Conservation (phyloP, 2,329 filamentous ascomycete species). For the Apiospora aurea region DNA sequence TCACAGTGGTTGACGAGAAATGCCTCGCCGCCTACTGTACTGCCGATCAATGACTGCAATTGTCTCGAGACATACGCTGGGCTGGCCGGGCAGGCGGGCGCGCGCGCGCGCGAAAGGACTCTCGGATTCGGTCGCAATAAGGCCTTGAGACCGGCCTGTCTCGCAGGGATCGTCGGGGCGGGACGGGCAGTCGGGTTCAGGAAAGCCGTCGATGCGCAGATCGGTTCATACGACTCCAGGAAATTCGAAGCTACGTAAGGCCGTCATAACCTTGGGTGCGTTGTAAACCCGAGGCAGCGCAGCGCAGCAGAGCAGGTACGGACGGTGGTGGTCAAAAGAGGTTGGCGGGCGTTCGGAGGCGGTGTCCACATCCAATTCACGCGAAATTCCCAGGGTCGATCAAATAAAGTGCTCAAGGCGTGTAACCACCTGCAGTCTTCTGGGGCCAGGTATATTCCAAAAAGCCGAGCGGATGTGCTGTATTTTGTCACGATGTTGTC, state of each 20-base stretch:
- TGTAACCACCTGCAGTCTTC: neutral
- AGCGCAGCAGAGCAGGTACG: conserved; percentile 15
- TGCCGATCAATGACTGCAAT: neutral
- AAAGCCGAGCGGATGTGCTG: neutral
- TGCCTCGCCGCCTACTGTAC: conserved; percentile 21
- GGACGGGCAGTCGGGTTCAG: conserved; percentile 8
- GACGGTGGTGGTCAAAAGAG: conserved; percentile 11
- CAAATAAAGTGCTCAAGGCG: conserved; percentile 13
- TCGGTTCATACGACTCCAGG: conserved; percentile 15
- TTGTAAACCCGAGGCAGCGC: neutral
- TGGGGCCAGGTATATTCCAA: neutral
- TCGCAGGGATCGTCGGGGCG: conserved; percentile 15
- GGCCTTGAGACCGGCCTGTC: conserved; percentile 13
- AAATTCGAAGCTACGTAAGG: conserved; percentile 17
- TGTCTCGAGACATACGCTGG: conserved; percentile 24
- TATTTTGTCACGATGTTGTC: conserved; percentile 9
- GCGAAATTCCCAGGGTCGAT: conserved; percentile 9
- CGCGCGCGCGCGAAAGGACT: conserved; percentile 5
- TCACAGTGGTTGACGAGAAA: conserved; percentile 36
- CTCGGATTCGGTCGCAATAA: conserved; percentile 17
- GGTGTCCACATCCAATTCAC: conserved; percentile 20
- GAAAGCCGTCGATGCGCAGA: conserved; percentile 8
- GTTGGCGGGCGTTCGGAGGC: conserved; percentile 4
- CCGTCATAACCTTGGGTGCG: conserved; percentile 15
- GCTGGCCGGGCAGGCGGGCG: conserved; percentile 5